Evolutionary conservation across 129 eudicot genomes (phyloP).

Genomic region (Heracleum sosnowskyi): DNA sequence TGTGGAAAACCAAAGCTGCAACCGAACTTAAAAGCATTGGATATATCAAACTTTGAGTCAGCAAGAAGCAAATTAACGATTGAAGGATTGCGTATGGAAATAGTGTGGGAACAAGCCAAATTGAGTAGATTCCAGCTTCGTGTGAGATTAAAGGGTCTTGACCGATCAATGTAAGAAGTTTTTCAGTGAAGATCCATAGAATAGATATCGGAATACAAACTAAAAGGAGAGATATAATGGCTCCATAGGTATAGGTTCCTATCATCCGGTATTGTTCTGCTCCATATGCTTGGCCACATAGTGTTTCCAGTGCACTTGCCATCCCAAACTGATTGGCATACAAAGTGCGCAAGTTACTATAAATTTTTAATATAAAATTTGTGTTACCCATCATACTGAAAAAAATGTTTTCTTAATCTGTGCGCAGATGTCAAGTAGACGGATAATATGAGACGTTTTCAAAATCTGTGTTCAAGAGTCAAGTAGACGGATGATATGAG

Average conservation of each 20-base stretch:
- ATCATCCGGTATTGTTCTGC: conserved; percentile 42
- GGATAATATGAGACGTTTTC: no score
- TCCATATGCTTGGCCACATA: conserved; percentile 63
- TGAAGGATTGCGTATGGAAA: conserved; percentile 31
- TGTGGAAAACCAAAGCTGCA: conserved; percentile 18
- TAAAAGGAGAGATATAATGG: conserved; percentile 38
- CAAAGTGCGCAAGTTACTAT: not conserved
- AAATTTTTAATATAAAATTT: no score
- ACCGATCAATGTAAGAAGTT: conserved; percentile 37
- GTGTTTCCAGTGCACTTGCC: conserved; percentile 49
- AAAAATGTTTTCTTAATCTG: no score
- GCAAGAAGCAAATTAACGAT: conserved; percentile 27
- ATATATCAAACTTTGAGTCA: conserved; percentile 30
- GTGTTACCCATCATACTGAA: no score
- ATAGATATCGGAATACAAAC: conserved; percentile 40
- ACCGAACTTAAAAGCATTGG: conserved; percentile 37
- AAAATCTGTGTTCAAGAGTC: no score
- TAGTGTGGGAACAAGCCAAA: conserved; percentile 36
- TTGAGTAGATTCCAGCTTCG: conserved; percentile 44
- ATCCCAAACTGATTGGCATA: conserved; percentile 34
- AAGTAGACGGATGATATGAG: no score
- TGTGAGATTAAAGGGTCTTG: conserved; percentile 51
- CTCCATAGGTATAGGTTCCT: conserved; percentile 39
- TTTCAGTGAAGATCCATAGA: conserved; percentile 45
- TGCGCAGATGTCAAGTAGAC: no score